Evolutionary conservation across 78 protist species (phyloP), one percentile per base, ranked within the genome.

Genomic region (Speleostelium caveatum): DNA sequence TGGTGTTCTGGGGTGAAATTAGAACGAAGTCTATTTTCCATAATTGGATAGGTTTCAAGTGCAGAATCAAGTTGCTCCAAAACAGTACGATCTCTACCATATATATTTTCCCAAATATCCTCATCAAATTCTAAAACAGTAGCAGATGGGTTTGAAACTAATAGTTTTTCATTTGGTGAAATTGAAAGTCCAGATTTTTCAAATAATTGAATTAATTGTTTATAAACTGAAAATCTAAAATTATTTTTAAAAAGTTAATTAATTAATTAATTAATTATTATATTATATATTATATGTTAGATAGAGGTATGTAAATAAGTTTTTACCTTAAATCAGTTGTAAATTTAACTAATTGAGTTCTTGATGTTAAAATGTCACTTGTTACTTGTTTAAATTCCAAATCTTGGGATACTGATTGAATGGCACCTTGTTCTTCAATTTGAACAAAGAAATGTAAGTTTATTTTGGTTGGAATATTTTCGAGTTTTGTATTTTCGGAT

Each of bases 61-160:
- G 41, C 53, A 21, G 35, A 74, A 16, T 71, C 61, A 12, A 83
- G 38, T 33, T 68, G 60, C 17, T 21, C 17, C 1, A 32, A 26
- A 19, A 33, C 28, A 1, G 4, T 35, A 30, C 51, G 56, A 45
- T 59, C 41, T 17, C 59, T 24, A 33, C 35, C 26, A 53, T 55
- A 79, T 26, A 22, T 67, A 36, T 65, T 32, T 30, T 79, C 89
- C 89, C 89, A 79, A 49, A 76, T 75, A 30, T 79, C 89, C 26
- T 79, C 89, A 53, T 17, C 14, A 3, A 79, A 0, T 30, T 79
- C 73, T 2, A n/a, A 33, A 42, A 49, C 2, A 21, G 17, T 32
- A 30, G 42, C 30, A 8, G 30, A 21, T 79, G 89, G 89, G 39
- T 28, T 53, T 8, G 17, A 36, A 8, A 79, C 21, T 33, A 35